Percentiles rank a stretch among this genome's conserved stretches.
phyloP scores from a whole-genome alignment of 2,329 filamentous ascomycete genomes.

The Diaporthe citri region DNA sequence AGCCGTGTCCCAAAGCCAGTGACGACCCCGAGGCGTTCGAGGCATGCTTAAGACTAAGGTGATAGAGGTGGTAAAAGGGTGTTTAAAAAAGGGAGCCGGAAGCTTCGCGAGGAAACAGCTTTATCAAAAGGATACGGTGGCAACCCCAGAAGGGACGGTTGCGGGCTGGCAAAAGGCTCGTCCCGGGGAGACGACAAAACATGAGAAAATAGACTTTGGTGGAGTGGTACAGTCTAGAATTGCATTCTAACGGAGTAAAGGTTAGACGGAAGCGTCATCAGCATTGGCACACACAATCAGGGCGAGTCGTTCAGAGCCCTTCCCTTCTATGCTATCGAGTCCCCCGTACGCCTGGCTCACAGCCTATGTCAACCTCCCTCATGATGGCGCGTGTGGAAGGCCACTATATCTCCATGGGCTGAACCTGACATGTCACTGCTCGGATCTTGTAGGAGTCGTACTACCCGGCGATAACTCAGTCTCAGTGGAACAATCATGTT shows the following conservation, averaged over 20 bases:
- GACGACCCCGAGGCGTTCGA: conserved; percentile 41
- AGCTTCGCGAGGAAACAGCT: background rate
- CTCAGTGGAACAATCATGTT: too few species aligned
- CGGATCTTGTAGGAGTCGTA: too few species aligned
- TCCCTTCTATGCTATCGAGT: background rate
- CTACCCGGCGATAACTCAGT: too few species aligned
- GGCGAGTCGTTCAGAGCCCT: background rate
- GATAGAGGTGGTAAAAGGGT: background rate
- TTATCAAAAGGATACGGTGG: background rate
- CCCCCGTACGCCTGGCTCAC: background rate
- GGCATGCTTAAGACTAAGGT: conserved; percentile 32
- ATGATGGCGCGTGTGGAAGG: background rate
- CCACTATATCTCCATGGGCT: background rate
- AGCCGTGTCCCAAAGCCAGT: conserved; percentile 28
- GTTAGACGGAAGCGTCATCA: background rate
- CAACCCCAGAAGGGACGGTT: background rate
- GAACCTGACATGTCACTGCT: background rate
- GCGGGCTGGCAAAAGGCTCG: background rate
- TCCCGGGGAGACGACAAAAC: background rate
- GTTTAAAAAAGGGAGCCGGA: background rate
- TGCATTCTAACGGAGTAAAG: conserved; percentile 19
- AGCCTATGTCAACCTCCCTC: background rate
- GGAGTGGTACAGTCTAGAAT: conserved; percentile 1
- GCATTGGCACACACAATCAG: background rate
- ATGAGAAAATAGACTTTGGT: background rate